Percentiles rank a stretch among this genome's conserved stretches.
These are phyloP conservation scores for Exophiala aquamarina DNA, from an alignment of 2,329 filamentous ascomycete genomes.

Conservation along the genomic window DNA sequence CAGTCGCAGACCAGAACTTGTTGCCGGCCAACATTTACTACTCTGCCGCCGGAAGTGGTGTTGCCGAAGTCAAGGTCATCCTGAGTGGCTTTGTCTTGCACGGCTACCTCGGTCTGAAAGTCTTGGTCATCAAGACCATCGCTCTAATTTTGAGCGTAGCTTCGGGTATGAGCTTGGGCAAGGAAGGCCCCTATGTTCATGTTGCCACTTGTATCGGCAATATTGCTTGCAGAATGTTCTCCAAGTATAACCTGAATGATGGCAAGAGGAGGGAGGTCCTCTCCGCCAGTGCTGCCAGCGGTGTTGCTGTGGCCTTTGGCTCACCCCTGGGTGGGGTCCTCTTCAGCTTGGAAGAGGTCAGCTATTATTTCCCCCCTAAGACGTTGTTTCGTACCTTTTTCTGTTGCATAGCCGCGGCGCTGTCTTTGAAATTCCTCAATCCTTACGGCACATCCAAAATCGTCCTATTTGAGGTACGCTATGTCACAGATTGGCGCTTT, in stretches of 20 bases:
- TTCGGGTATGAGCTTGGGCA: slow-evolving; percentile 89
- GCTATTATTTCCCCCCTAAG: slow-evolving; percentile 97
- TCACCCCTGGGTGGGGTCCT: slow-evolving; percentile 86
- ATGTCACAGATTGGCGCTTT: slow-evolving; percentile 85
- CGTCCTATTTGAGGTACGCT: slow-evolving; percentile 92
- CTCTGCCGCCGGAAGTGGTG: slow-evolving; percentile 90
- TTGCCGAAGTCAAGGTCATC: slow-evolving; percentile 96
- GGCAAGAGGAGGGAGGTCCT: slow-evolving; percentile 90
- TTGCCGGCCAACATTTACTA: slow-evolving; percentile 68
- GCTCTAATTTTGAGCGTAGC: slow-evolving; percentile 85
- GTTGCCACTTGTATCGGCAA: slow-evolving; percentile 95
- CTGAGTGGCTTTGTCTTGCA: slow-evolving; percentile 97
- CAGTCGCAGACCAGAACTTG: slow-evolving; percentile 36
- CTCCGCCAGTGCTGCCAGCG: slow-evolving; percentile 88
- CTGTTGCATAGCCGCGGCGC: slow-evolving; percentile 85
- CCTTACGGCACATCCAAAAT: slow-evolving; percentile 96
- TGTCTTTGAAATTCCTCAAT: slow-evolving; percentile 92
- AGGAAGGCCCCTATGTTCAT: slow-evolving; percentile 96
- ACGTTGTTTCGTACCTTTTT: slow-evolving; percentile 97
- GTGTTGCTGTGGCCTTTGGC: slow-evolving; percentile 91
- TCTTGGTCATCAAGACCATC: slow-evolving; percentile 78
- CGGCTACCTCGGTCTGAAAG: slow-evolving; percentile 87
- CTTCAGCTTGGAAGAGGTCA: slow-evolving; percentile 92
- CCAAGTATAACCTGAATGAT: slow-evolving; percentile 92
- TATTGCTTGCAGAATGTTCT: slow-evolving; percentile 88